These are phyloP conservation scores for Rhizopogon rudus DNA, from an alignment of 768 basidiomycete species.

Conservation along the genomic window DNA sequence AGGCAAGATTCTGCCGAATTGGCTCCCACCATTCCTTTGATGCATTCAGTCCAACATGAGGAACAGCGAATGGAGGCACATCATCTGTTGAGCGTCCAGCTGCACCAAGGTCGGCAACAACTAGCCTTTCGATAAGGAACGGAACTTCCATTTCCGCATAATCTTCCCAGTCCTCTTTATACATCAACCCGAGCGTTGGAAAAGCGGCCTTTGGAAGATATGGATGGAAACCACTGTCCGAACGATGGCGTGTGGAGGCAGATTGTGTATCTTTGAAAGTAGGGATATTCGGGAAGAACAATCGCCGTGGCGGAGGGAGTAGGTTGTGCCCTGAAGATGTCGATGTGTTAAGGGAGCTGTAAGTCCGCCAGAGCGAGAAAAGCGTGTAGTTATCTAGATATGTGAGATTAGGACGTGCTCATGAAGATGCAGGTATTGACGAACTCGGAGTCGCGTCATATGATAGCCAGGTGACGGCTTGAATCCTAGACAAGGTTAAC, in stretches of 20 bases:
- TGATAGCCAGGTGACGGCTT: conserved; percentile 67
- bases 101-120: conserved; percentile 74
- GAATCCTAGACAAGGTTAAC: conserved; percentile 37
- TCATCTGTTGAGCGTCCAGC: conserved; percentile 34
- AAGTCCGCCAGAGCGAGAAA: conserved; percentile 73
- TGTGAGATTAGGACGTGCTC: conserved; percentile 3
- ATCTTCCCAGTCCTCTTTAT: conserved; percentile 74
- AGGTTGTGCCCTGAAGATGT: conserved; percentile 42
- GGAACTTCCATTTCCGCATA: conserved; percentile 62
- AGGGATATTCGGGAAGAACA: conserved; percentile 68
- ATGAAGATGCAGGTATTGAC: conserved; percentile 15
- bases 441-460: conserved; percentile 47
- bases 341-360: conserved; percentile 54
- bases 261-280: conserved; percentile 45
- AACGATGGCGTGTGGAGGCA: conserved; percentile 36
- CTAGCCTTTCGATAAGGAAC: conserved; percentile 68
- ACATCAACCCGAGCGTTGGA: conserved; percentile 63
- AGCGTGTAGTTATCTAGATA: conserved; percentile 59
- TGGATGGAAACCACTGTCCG: conserved; percentile 66
- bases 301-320: conserved; percentile 63
- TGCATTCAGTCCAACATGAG: conserved; percentile 35
- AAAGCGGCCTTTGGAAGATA: conserved; percentile 70
- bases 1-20: conserved; percentile 36
- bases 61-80: conserved; percentile 30
- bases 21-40: conserved; percentile 71